Evolutionary conservation across 768 basidiomycete species (phyloP).

Genomic region (Leccinum barrowsii): DNA sequence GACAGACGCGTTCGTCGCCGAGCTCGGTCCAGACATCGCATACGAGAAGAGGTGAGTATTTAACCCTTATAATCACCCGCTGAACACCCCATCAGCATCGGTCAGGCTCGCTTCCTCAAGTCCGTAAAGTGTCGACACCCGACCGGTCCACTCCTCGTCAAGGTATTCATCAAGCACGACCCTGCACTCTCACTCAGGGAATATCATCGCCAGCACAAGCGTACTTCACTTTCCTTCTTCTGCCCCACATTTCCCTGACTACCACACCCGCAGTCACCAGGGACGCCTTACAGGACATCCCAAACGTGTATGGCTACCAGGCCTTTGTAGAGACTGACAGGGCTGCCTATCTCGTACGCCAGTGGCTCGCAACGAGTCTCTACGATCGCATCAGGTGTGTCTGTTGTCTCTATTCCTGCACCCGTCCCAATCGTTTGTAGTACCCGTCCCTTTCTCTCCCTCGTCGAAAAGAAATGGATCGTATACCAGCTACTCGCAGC

Average conservation of each 20-base stretch:
- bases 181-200: slow-evolving; percentile 72
- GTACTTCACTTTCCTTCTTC: slow-evolving; percentile 40
- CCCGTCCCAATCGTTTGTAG: slow-evolving; percentile 38
- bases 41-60: slow-evolving; percentile 84
- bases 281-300: slow-evolving; percentile 77
- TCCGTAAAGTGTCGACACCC: slow-evolving; percentile 85
- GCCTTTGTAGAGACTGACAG: slow-evolving; percentile 91
- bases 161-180: slow-evolving; percentile 95
- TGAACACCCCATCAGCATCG: slow-evolving; percentile 18
- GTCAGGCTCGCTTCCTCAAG: slow-evolving; percentile 48
- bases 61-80: too few relatives aligned
- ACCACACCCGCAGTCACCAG: slow-evolving; percentile 60
- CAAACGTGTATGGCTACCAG: slow-evolving; percentile 88
- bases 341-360: slow-evolving; percentile 91
- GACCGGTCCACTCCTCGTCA: slow-evolving; percentile 82
- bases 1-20: slow-evolving; percentile 86
- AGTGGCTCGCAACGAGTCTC: slow-evolving; percentile 91
- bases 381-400: slow-evolving; percentile 95
- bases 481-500: slow-evolving; percentile 88
- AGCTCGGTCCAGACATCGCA: slow-evolving; percentile 80
- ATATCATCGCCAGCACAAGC: slow-evolving; percentile 75
- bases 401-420: not conserved
- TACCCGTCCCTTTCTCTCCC: slow-evolving; percentile 89
- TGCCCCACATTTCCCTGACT: not conserved
- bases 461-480: slow-evolving; percentile 97